Conservation (phyloP, 257 asterid species). For the Thymus quinquecostatus region DNA sequence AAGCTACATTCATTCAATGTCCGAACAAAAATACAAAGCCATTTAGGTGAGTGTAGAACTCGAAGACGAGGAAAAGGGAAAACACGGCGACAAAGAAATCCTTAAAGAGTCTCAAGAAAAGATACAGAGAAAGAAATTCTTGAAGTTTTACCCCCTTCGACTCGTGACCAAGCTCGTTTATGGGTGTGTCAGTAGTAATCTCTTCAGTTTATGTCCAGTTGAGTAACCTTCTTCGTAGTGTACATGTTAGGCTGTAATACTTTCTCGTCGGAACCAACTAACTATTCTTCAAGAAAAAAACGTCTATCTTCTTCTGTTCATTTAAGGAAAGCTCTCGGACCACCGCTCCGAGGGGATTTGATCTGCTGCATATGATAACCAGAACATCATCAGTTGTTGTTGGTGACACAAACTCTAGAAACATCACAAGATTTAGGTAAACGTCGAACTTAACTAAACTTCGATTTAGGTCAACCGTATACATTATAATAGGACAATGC, state of each 20-base stretch:
- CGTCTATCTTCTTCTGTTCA: conserved; percentile 1
- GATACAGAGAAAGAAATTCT: not conserved
- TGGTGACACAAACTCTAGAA: not conserved
- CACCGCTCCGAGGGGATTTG: not conserved
- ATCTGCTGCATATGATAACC: conserved; percentile 20
- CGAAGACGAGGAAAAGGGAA: conserved; percentile 6
- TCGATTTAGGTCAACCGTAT: not conserved
- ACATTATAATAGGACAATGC: not conserved
- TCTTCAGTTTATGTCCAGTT: not conserved
- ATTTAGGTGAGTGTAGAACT: not conserved
- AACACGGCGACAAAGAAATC: not conserved
- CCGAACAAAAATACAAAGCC: not conserved
- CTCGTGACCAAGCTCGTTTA: conserved; percentile 2
- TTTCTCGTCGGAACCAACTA: not conserved
- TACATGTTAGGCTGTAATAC: conserved; percentile 9
- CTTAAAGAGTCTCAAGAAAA: not conserved
- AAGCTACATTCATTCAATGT: not conserved
- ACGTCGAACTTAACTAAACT: too few species aligned
- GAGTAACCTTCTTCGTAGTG: conserved; percentile 4
- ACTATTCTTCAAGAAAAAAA: conserved; percentile 3
- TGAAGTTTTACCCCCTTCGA: not conserved
- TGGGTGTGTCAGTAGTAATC: conserved; percentile 7
- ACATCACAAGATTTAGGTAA: not conserved
- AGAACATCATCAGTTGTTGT: not conserved
- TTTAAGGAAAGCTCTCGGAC: conserved; percentile 12